Base-by-base conservation (phyloP, 495 filamentous ascomycete genomes). In the Penicillium argentinense region DNA sequence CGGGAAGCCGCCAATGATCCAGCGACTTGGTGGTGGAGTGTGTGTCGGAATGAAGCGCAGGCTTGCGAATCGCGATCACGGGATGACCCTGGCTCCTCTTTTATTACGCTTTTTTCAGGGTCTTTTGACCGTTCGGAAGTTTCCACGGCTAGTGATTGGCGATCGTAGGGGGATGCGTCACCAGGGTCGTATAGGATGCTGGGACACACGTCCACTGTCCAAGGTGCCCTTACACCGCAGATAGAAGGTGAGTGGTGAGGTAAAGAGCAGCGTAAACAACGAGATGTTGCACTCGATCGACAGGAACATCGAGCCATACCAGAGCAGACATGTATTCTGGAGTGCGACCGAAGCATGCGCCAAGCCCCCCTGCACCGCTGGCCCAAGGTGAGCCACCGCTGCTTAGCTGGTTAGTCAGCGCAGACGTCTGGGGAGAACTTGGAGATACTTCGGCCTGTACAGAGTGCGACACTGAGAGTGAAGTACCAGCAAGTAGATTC, bases 301-400 rank as follows among this genome's bases (percentile, higher is more conserved):
- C 43, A 56, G 53, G 47, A 46, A 52, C 47, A 59, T 49, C 42
- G 46, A 37, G 23, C 53, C 51, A 49, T 51, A 50, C 42, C 54
- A 52, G 42, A 40, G 43, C 16, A 16, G 33, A 36, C 33, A 36
- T 36, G 16, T 45, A 51, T 53, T 49, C 44, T 53, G 37, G 54
- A 57, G 44, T 53, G 45, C 33, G 45, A 56, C 53, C 24, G 32
- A 28, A 45, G 48, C 23, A 34, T 23, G 49, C 43, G 63, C 63
- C 57, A 65, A 60, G 58, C 58, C 56, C 55, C 60, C 52, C 57
- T 48, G 41, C 6, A 39, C 9, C 17, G 16, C 16, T 11, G 9
- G 39, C 32, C 30, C 47, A 42, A 48, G 54, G 48, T 49, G 37
- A 36, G 42, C 43, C 32, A 38, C 43, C 4, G 21, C 33, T 8